Evolutionary conservation across 495 filamentous ascomycete genomes (phyloP).

Genomic region (Neurospora terricola): DNA sequence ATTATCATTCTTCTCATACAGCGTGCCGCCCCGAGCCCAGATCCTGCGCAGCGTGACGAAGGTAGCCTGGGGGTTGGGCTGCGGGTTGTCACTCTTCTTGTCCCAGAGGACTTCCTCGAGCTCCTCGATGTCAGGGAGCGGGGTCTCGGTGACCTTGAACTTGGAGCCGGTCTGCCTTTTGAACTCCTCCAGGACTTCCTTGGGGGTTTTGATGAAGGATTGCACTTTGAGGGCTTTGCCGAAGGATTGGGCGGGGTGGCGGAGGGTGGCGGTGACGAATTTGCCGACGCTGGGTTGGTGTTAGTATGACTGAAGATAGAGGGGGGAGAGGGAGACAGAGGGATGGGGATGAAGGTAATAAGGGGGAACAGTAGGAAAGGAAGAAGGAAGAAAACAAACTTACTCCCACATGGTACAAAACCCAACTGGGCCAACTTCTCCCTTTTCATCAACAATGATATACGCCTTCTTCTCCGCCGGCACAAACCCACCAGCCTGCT

Average conservation of each 20-base stretch:
- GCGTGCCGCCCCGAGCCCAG: conserved; percentile 61
- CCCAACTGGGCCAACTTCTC: conserved; percentile 42
- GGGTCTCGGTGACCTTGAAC: conserved; percentile 44
- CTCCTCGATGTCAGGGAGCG: conserved; percentile 39
- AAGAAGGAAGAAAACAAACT: conserved; percentile 18
- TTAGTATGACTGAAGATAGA: neutral
- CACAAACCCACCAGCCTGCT: conserved; percentile 44
- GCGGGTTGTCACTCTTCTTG: conserved; percentile 36
- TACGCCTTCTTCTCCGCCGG: conserved; percentile 44
- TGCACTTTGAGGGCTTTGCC: conserved; percentile 56
- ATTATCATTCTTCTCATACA: conserved; percentile 61
- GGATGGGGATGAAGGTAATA: no score
- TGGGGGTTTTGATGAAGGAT: conserved; percentile 56
- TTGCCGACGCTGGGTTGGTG: conserved; percentile 46
- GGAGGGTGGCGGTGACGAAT: conserved; percentile 50
- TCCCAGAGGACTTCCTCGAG: conserved; percentile 49
- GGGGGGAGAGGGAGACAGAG: no score
- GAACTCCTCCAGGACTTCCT: conserved; percentile 52
- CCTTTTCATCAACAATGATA: conserved; percentile 48
- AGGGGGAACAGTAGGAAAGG: neutral
- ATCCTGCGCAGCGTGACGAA: conserved; percentile 51
- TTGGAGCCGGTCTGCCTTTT: conserved; percentile 50
- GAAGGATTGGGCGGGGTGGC: conserved; percentile 40
- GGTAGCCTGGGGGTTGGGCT: conserved; percentile 50
- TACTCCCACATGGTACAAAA: conserved; percentile 61